Evolutionary conservation across 441 rosid species (phyloP).

Genomic region (Syzygium syzygioides): DNA sequence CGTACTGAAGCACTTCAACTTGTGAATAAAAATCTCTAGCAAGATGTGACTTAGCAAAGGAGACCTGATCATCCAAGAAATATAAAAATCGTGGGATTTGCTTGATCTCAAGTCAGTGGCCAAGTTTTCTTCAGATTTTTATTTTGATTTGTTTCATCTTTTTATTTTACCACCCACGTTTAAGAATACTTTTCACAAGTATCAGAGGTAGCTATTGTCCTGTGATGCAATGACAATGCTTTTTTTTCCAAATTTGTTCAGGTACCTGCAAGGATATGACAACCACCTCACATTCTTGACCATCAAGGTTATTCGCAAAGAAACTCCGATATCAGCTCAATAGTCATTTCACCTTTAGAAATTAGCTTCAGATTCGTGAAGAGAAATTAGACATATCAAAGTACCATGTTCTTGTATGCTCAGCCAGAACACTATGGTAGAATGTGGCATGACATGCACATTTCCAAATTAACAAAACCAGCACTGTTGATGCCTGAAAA

Average conservation of each 20-base stretch:
- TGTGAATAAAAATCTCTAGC: background rate
- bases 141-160: background rate
- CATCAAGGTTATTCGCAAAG: background rate
- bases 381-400: background rate
- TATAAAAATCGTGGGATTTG: background rate
- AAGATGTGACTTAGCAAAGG: background rate
- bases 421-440: background rate
- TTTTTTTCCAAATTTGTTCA: no score
- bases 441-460: background rate
- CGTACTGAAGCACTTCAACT: background rate
- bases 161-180: background rate
- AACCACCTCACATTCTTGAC: background rate
- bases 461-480: background rate
- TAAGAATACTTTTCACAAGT: background rate
- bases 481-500: background rate
- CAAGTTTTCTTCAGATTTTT: background rate
- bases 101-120: background rate
- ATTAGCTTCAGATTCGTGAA: background rate
- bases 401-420: background rate
- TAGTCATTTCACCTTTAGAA: background rate
- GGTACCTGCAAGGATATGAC: background rate
- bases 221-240: background rate
- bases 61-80: background rate
- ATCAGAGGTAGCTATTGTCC: background rate
- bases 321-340: background rate